phyloP scores from a whole-genome alignment of 202 grass and related monocot genomes.

The Brachypodium distachyon region DNA sequence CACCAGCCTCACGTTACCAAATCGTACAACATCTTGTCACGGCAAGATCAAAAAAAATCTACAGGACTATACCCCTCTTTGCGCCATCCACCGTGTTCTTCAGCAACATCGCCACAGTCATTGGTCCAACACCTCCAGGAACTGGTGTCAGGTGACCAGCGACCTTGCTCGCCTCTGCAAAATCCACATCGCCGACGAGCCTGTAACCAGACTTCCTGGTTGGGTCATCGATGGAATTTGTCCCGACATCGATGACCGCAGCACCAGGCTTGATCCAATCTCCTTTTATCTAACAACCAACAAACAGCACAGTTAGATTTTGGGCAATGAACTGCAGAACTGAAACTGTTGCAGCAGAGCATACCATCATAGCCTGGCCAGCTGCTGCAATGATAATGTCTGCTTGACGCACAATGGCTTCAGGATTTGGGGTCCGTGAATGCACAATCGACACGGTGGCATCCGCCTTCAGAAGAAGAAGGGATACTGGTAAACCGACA shows the following conservation, averaged over 20 bases:
- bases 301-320: background rate
- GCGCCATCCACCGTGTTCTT: constrained; percentile 78
- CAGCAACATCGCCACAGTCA: constrained; percentile 90
- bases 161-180: constrained; percentile 63
- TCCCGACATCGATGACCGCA: constrained; percentile 79
- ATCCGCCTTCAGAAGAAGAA: constrained; percentile 93
- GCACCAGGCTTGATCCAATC: constrained; percentile 98
- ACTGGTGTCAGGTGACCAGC: constrained; percentile 83
- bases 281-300: constrained; percentile 69
- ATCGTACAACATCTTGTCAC: background rate
- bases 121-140: constrained; percentile 82
- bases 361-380: constrained; percentile 90
- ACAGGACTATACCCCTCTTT: constrained; percentile 30
- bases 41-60: background rate
- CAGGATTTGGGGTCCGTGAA: constrained; percentile 59
- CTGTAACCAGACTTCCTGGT: constrained; percentile 72
- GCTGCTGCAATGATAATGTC: constrained; percentile 89
- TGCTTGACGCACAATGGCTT: constrained; percentile 69
- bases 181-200: constrained; percentile 82
- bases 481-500: constrained; percentile 74
- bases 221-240: constrained; percentile 71
- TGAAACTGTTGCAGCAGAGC: background rate
- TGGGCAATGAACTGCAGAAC: background rate
- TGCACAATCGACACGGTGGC: constrained; percentile 83
- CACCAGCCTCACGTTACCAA: background rate